phyloP scores from a whole-genome alignment of 768 basidiomycete species.

The Phaeotremella skinneri region DNA sequence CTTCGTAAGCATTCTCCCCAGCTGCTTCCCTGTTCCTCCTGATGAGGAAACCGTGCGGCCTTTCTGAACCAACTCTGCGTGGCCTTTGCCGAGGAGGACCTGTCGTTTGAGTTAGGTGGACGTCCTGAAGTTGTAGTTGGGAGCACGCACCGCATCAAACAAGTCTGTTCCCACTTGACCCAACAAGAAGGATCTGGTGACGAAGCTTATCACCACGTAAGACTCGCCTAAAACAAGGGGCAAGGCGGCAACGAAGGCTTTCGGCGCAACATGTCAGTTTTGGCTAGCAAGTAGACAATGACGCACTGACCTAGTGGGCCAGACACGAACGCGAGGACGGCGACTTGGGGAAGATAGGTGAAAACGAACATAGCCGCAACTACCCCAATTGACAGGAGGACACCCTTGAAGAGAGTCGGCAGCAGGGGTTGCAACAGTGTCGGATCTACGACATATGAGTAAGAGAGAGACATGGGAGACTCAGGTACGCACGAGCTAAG shows the following conservation, averaged over 20 bases:
- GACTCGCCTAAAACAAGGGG: conserved; percentile 56
- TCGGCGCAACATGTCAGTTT: not conserved
- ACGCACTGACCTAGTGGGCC: conserved; percentile 60
- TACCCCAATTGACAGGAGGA: conserved; percentile 39
- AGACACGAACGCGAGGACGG: conserved; percentile 62
- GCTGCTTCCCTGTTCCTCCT: conserved; percentile 53
- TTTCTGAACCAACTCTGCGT: conserved; percentile 53
- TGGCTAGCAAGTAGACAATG: not conserved
- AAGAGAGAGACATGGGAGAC: not conserved
- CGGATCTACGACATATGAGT: conserved; percentile 23
- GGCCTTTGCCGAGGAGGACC: conserved; percentile 55
- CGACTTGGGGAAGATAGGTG: conserved; percentile 65
- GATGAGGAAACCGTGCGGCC: conserved; percentile 52
- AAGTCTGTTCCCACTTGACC: conserved; percentile 55
- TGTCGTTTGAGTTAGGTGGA: conserved; percentile 1
- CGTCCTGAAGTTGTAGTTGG: not conserved
- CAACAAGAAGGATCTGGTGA: conserved; percentile 57
- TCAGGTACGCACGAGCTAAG: conserved; percentile 34
- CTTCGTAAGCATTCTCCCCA: conserved; percentile 57
- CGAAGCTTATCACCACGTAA: conserved; percentile 54
- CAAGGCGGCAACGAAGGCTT: conserved; percentile 59
- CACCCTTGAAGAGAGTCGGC: conserved; percentile 45
- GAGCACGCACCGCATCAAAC: conserved; percentile 56
- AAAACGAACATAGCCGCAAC: conserved; percentile 54
- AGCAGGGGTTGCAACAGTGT: conserved; percentile 36